Evolutionary conservation across 2,329 filamentous ascomycete genomes (phyloP), one percentile per base, ranked within the genome.

Genomic region (Alternaria longipes): DNA sequence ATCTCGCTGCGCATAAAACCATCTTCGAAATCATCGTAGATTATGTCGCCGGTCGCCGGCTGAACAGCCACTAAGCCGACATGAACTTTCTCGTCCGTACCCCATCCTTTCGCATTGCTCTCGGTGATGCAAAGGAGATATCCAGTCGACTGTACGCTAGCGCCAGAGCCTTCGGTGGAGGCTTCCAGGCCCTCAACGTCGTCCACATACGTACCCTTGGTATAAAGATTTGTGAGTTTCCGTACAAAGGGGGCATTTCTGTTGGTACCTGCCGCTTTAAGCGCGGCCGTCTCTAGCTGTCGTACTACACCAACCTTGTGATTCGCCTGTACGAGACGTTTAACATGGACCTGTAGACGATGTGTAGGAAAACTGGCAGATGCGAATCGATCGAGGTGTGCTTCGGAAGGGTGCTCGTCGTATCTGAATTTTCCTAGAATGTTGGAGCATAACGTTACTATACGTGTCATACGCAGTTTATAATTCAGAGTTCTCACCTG

Each of bases 1-100:
- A 99, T 91, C 76, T 99, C 95, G 71, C 90, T 93, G 50, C 95
- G 86, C 94, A 99, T 97, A 80, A 98, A 98, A 2, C 94, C 93
- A 73, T 99, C 95, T 70, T 98, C 93, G 70, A 99, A 99, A 60
- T 90, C 89, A 74, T 99, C 95, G 72, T 97, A 96, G 57, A 98
- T 91, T 70, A 99, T 93, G 77, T 98, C 94, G 57, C 95, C 95
- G 0, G 95, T 99, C 1, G 93, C 91, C 8, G 95, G 95, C 72
- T 99, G 95, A 5, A 99, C 95, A 26, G 95, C 95, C 22, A 99
- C 85, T 59, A 99, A 88, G 1, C 95, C 95, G 24, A 98, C 90
- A 57, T 95, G 88, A 1, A 98, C 94, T 73, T 92, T 97, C 76
- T 99, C 95, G 74, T 98, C 94, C 0, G 92, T 94, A 2, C 93